phyloP scores from a whole-genome alignment of 306 rosid genomes.

The Glycine latifolia region DNA sequence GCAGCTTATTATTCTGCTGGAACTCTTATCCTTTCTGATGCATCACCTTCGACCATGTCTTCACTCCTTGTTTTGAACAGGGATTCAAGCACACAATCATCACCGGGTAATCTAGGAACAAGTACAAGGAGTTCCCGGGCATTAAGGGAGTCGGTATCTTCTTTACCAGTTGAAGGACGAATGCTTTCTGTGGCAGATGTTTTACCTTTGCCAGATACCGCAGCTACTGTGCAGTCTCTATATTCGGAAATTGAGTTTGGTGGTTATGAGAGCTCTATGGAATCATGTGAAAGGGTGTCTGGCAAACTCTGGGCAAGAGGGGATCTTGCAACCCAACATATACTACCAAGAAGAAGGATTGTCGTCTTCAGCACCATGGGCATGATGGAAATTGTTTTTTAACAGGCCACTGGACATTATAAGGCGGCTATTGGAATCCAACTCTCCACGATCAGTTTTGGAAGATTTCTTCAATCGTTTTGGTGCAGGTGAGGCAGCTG shows the following conservation, averaged over 20 bases:
- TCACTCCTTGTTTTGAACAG: constrained; percentile 89
- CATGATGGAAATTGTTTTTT: constrained; percentile 94
- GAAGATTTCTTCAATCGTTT: constrained; percentile 97
- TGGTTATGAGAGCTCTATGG: constrained; percentile 74
- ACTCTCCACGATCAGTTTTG: constrained; percentile 79
- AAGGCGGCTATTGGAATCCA: constrained; percentile 87
- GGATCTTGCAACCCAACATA: constrained; percentile 93
- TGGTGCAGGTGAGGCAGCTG: constrained; percentile 97
- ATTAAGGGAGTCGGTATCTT: constrained; percentile 84
- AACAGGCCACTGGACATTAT: constrained; percentile 95
- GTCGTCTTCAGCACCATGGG: constrained; percentile 95
- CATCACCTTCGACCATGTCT: constrained; percentile 86
- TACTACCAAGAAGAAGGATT: constrained; percentile 93
- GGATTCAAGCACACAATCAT: constrained; percentile 77
- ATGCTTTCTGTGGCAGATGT: constrained; percentile 98
- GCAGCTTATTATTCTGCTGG: constrained; percentile 93
- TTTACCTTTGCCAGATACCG: constrained; percentile 83
- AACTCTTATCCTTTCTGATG: constrained; percentile 92
- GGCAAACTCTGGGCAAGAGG: constrained; percentile 97
- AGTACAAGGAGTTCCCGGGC: constrained; percentile 83
- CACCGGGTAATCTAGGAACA: constrained; percentile 65
- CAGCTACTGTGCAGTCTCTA: constrained; percentile 75
- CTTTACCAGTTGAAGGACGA: constrained; percentile 92
- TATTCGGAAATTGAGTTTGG: constrained; percentile 91
- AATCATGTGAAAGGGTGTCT: constrained; percentile 73